phyloP scores from a whole-genome alignment of 2,329 filamentous ascomycete species.

The Apiospora marii region DNA sequence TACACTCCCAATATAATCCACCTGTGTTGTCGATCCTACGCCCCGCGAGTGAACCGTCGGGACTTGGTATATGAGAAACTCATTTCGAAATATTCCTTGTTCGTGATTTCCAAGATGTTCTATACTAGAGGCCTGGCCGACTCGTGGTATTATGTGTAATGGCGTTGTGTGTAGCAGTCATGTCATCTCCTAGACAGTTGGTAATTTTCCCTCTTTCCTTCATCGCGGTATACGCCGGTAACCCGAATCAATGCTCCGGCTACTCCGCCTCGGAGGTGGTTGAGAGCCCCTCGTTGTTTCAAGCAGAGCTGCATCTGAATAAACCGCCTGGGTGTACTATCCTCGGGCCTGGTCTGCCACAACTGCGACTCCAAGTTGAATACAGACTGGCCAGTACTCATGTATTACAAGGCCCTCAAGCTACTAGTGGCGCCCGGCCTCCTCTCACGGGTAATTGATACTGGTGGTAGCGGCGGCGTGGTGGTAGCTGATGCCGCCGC shows the following conservation, averaged over 20 bases:
- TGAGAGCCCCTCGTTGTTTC: not conserved
- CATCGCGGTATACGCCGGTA: not conserved
- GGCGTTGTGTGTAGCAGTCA: not conserved
- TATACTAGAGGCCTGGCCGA: too few relatives aligned
- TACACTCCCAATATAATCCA: too few relatives aligned
- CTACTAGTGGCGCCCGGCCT: conserved; percentile 54
- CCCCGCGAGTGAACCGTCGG: too few relatives aligned
- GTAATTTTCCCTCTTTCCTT: not conserved
- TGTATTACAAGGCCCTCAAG: conserved; percentile 56
- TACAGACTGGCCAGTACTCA: conserved; percentile 23
- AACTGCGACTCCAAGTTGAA: not conserved
- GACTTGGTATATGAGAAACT: too few relatives aligned
- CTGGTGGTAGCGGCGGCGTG: not conserved
- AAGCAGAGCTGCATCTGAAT: not conserved
- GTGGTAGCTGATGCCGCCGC: not conserved
- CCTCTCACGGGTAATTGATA: not conserved
- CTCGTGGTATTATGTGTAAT: too few relatives aligned
- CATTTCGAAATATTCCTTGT: too few relatives aligned
- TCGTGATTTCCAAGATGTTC: too few relatives aligned
- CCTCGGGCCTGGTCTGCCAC: not conserved
- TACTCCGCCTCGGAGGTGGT: not conserved
- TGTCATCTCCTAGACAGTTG: not conserved
- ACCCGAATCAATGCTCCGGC: not conserved
- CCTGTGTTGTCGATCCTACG: too few relatives aligned
- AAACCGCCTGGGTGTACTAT: not conserved